Evolutionary conservation across 495 filamentous ascomycete genomes (phyloP), one percentile per base, ranked within the genome.

Genomic region (Neurospora africana): DNA sequence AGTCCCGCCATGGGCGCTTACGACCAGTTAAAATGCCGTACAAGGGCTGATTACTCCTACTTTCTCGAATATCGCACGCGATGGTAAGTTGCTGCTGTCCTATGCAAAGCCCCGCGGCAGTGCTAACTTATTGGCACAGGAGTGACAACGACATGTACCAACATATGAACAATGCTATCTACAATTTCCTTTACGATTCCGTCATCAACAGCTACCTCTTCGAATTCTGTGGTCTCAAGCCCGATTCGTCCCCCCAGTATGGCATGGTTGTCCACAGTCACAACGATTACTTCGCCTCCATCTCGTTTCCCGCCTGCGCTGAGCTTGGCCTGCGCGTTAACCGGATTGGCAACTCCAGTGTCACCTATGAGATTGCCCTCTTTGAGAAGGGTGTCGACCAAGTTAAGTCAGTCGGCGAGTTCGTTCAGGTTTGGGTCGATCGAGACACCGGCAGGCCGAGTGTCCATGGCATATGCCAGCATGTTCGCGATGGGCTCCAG

Each of bases 141-240:
- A 89, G 86, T 77, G 95, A 99, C 81, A 98, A 98, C 77, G 95
- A 98, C 83, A 95, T 97, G 92, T 98, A 97, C 81, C 87, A 90
- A 61, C 93, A 97, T 75, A 86, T 87, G 83, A 96, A 95, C 81
- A 95, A 96, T 77, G 89, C 88, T 68, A 85, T 96, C 44, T 96
- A 97, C 82, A 90, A 91, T 73, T 88, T 90, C 75, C 86, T 95
- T 9, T 90, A 90, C 82, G 95, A 99, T 83, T 93, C 92, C 6
- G 89, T 97, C 74, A 89, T 96, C 76, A 99, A 98, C 83, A 85
- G 89, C 58, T 99, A 95, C 79, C 87, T 99, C 6, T 93, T 97
- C 70, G 83, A 90, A 40, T 82, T 92, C 71, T 97, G 93, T 79
- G 88, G 87, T 27, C 87, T 95, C 73, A 83, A 91, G 70, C 95